A percentile compares a stretch with the other conserved stretches of the same genome.
These are phyloP conservation scores for Pichia sp. DNA, from an alignment of 1,139 yeast species.

Conservation along the genomic window DNA sequence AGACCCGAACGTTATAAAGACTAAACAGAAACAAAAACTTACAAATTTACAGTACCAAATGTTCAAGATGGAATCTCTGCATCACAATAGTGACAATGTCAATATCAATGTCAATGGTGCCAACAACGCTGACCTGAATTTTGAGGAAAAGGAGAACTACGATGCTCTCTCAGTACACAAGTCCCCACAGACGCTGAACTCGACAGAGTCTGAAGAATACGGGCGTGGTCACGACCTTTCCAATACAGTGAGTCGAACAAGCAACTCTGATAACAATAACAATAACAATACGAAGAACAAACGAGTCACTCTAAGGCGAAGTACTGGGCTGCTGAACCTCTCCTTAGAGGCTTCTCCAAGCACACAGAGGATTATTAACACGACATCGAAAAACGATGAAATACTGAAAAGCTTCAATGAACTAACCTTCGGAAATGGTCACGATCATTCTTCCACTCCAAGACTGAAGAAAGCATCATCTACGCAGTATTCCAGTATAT, in stretches of 20 bases:
- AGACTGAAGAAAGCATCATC: constrained; percentile 3
- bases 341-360: constrained; percentile 28
- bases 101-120: too few species aligned
- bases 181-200: too few species aligned
- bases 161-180: too few species aligned
- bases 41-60: neutral
- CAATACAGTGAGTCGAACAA: too few species aligned
- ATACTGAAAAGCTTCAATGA: constrained; percentile 27
- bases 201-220: too few species aligned
- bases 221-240: too few species aligned
- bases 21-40: neutral
- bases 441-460: neutral
- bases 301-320: constrained; percentile 29
- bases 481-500: constrained; percentile 8
- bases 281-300: constrained; percentile 5
- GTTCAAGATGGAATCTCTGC: constrained; percentile 1
- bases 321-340: constrained; percentile 32
- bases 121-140: too few species aligned
- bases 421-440: constrained; percentile 20
- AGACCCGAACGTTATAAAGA: too few species aligned
- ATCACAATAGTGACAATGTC: too few species aligned
- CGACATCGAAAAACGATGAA: constrained; percentile 19
- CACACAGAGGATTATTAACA: constrained; percentile 13
- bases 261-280: too few species aligned
- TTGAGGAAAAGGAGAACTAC: too few species aligned